Conservation (phyloP, 2,329 filamentous ascomycete species). For the Davidsoniella neocaledoniae region DNA sequence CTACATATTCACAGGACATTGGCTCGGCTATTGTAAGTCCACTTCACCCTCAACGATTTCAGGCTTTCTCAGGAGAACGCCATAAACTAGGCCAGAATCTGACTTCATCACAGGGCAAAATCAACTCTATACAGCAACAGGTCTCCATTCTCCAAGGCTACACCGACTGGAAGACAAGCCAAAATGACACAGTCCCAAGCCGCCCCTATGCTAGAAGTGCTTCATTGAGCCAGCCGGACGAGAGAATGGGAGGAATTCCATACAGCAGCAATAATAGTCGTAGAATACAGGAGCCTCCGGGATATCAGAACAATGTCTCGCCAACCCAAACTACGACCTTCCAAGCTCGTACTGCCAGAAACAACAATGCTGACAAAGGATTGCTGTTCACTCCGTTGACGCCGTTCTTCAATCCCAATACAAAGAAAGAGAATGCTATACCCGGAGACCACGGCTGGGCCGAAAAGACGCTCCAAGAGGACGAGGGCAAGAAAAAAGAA, state of each 20-base stretch:
- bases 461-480: constrained; percentile 22
- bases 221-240: no score
- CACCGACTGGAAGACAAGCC: constrained; percentile 4
- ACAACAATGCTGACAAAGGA: background rate
- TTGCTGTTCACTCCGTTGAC: constrained; percentile 25
- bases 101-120: background rate
- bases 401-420: constrained; percentile 25
- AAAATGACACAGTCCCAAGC: background rate
- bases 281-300: background rate
- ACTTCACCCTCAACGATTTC: no score
- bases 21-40: constrained; percentile 16
- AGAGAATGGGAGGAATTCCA: no score
- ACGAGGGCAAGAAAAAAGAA: background rate
- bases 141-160: constrained; percentile 6
- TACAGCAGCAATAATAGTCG: background rate
- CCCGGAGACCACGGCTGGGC: constrained; percentile 42
- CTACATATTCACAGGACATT: constrained; percentile 20
- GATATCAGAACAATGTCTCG: background rate
- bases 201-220: no score
- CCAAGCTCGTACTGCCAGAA: no score
- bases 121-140: background rate
- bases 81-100: background rate
- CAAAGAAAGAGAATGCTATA: constrained; percentile 32
- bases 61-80: background rate
- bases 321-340: background rate